Evolutionary conservation across 495 filamentous ascomycete species (phyloP), one percentile per base, ranked within the genome.

Genomic region (Corynascus novoguineensis): DNA sequence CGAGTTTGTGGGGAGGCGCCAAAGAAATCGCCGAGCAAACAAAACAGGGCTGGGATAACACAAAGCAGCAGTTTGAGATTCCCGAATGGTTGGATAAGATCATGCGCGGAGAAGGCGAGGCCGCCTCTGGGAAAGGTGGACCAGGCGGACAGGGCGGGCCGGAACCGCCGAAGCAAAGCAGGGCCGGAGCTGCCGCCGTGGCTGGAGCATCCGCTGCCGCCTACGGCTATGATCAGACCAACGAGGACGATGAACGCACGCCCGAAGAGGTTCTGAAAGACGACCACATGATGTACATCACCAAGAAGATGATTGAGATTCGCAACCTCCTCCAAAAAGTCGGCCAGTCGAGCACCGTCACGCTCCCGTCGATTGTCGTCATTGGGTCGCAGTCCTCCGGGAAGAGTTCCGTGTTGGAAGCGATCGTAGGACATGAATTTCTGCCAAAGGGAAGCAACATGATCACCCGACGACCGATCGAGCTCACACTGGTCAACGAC

Each of bases 271-370:
- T 75, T 53, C 88, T 91, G 5, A 83, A 86, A 64, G 92, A 99
- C 66, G 93, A 99, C 65, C 93, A 99, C 71, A 99, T 99, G 92
- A 99, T 99, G 93, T 76, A 96, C 61, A 77, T 99, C 69, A 99
- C 93, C 0, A 92, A 92, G 74, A 96, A 95, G 72, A 99, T 99
- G 93, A 99, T 99, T 66, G 92, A 99, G 70, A 97, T 99, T 50
- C 77, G 95, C 59, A 90, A 86, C 60, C 90, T 99, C 38, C 76
- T 99, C 7, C 86, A 92, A 65, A 83, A 85, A 19, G 87, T 99
- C 45, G 93, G 93, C 40, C 91, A 99, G 73, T 92, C 91, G 6
- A 87, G 84, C 58, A 81, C 87, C 12, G 76, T 99, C 37, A 92
- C 86, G 5, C 73, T 97, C 37, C 93, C 93, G 0, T 96, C 93